These are phyloP conservation scores for Aspergillus sojae DNA, from an alignment of 2,329 filamentous ascomycete genomes.

Conservation along the genomic window DNA sequence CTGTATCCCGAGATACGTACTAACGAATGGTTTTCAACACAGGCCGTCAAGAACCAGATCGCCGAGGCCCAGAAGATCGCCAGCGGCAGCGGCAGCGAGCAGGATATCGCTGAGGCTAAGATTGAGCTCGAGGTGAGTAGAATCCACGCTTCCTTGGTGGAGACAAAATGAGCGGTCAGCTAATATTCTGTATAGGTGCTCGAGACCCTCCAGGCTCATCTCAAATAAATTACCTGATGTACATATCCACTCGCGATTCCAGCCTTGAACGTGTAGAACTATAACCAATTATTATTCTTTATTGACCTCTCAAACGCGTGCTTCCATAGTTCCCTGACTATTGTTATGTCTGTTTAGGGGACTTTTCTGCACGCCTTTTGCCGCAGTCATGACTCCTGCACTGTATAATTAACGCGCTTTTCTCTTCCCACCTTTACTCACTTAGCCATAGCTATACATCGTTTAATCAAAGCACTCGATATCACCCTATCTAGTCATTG, in stretches of 20 bases:
- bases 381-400: neutral
- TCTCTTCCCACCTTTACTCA: neutral
- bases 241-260: conserved; percentile 41
- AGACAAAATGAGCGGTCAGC: neutral
- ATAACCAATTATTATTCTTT: conserved; percentile 26
- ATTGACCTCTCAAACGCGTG: neutral
- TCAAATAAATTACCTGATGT: conserved; percentile 50
- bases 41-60: conserved; percentile 84
- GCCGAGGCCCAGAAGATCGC: conserved; percentile 95
- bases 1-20: conserved; percentile 2
- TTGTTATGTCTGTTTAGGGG: neutral
- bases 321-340: neutral
- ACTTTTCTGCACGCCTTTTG: neutral
- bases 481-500: no score
- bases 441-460: no score
- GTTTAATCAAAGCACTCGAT: neutral
- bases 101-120: conserved; percentile 98
- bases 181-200: conserved; percentile 43
- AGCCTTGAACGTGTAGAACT: conserved; percentile 44
- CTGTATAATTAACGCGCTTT: neutral
- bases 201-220: conserved; percentile 51
- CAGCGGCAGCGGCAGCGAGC: conserved; percentile 86
- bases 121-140: conserved; percentile 89
- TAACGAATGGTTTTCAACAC: conserved; percentile 13
- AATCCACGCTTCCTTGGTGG: neutral